These are phyloP conservation scores for Cyberlindnera bimundalis DNA, from an alignment of 805 yeast genomes.

Conservation along the genomic window DNA sequence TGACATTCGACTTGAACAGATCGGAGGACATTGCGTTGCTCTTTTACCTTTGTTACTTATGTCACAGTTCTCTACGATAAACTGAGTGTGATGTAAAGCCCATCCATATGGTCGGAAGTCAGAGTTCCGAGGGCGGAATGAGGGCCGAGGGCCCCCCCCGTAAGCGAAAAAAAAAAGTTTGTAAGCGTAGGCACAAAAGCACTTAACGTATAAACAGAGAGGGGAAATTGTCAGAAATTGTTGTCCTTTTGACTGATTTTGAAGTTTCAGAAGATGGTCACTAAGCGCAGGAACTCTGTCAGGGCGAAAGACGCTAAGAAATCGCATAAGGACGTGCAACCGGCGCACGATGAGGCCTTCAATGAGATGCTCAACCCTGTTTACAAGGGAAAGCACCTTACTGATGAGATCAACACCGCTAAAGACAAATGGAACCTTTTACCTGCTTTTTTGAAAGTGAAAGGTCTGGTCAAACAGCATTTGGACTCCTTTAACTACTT, in stretches of 20 bases:
- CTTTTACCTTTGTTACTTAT: not conserved
- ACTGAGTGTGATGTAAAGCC: too few species aligned
- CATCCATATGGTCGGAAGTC: too few species aligned
- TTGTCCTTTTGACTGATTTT: too few species aligned
- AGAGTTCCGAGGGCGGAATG: too few species aligned
- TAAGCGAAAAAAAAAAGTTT: conserved; percentile 10
- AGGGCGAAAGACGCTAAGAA: conserved; percentile 10
- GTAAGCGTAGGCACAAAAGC: conserved; percentile 8
- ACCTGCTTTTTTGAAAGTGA: conserved; percentile 94
- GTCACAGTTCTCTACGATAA: too few species aligned
- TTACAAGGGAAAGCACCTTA: conserved; percentile 79
- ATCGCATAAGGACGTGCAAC: conserved; percentile 22
- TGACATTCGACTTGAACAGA: conserved; percentile 67
- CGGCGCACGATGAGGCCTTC: conserved; percentile 55
- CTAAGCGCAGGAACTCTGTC: conserved; percentile 25
- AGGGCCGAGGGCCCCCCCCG: too few species aligned
- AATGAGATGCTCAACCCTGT: conserved; percentile 74
- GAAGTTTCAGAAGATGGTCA: conserved; percentile 16
- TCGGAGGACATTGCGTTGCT: conserved; percentile 20
- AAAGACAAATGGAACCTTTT: conserved; percentile 95
- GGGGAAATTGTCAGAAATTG: not conserved
- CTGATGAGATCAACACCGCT: conserved; percentile 87
- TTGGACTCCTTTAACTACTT: conserved; percentile 97
- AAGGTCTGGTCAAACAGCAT: conserved; percentile 96
- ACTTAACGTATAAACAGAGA: not conserved